These are phyloP conservation scores for Nakazawaea ambrosiae DNA, from an alignment of 805 yeast genomes.

Conservation along the genomic window DNA sequence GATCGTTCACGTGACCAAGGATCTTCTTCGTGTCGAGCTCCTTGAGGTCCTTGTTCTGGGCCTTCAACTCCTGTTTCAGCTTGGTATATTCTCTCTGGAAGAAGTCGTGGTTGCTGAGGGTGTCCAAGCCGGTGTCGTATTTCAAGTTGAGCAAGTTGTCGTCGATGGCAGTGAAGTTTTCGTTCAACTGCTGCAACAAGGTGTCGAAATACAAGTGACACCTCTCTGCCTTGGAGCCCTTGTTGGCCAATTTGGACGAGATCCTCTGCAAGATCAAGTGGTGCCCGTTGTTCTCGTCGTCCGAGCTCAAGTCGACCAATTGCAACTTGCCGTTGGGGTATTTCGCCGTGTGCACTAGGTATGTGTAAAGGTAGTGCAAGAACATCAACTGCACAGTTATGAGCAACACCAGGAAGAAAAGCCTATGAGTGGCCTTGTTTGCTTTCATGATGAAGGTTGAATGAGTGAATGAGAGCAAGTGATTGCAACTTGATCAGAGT, in stretches of 20 bases:
- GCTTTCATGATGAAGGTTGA: too few relatives aligned
- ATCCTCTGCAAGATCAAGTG: not conserved
- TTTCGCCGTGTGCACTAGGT: too few relatives aligned
- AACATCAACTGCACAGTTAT: slow-evolving; percentile 1
- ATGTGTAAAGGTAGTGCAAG: not conserved
- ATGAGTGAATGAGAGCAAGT: too few relatives aligned
- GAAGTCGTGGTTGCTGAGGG: slow-evolving; percentile 20
- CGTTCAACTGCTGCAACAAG: slow-evolving; percentile 9
- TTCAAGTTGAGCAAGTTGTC: slow-evolving; percentile 11
- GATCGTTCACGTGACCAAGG: slow-evolving; percentile 13
- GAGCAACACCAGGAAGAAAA: not conserved
- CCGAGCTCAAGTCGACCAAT: too few relatives aligned
- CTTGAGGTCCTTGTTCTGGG: slow-evolving; percentile 14
- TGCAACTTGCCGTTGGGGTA: too few relatives aligned
- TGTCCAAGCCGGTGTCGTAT: slow-evolving; percentile 14
- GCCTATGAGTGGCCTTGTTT: not conserved
- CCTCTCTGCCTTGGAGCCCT: not conserved
- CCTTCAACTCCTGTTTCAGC: slow-evolving; percentile 13
- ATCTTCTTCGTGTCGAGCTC: slow-evolving; percentile 13
- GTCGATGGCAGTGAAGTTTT: slow-evolving; percentile 3
- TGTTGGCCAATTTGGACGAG: not conserved
- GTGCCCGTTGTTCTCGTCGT: too few relatives aligned
- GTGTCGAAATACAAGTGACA: slow-evolving; percentile 18
- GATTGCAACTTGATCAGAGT: too few relatives aligned
- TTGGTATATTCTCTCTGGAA: slow-evolving; percentile 19